phyloP scores from a whole-genome alignment of 768 basidiomycete genomes.

The Hygrocybe punicea region DNA sequence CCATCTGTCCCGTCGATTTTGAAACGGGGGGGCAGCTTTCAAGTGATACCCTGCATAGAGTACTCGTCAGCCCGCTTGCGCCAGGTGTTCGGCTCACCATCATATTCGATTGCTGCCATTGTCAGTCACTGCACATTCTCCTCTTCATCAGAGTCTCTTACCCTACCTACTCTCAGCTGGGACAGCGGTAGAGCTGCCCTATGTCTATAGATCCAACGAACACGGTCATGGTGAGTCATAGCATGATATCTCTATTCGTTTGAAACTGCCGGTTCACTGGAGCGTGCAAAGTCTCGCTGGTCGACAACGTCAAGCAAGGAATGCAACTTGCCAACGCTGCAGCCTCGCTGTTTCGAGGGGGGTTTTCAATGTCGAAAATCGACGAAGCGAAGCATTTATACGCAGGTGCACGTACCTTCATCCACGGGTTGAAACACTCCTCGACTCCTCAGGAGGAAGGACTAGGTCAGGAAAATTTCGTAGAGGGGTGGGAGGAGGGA shows the following conservation, averaged over 20 bases:
- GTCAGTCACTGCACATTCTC: not conserved
- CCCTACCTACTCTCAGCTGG: not conserved
- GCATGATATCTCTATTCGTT: not conserved
- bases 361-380: not conserved
- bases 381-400: conserved; percentile 1
- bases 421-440: not conserved
- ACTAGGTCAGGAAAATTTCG: not conserved
- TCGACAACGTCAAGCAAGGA: conserved; percentile 3
- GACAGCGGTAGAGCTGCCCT: not conserved
- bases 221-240: not conserved
- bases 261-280: not conserved
- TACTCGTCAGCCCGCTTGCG: not conserved
- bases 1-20: not conserved
- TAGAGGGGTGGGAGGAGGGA: conserved; percentile 1
- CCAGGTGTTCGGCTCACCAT: not conserved
- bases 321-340: not conserved
- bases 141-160: not conserved
- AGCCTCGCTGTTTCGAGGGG: not conserved
- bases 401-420: not conserved
- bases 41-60: not conserved
- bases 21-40: not conserved
- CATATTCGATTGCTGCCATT: conserved; percentile 5
- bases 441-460: not conserved
- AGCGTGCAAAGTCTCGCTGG: not conserved
- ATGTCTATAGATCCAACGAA: conserved; percentile 2